These are phyloP conservation scores for Phytophthora citricola DNA, from an alignment of 352 stramenopile species.

Conservation along the genomic window DNA sequence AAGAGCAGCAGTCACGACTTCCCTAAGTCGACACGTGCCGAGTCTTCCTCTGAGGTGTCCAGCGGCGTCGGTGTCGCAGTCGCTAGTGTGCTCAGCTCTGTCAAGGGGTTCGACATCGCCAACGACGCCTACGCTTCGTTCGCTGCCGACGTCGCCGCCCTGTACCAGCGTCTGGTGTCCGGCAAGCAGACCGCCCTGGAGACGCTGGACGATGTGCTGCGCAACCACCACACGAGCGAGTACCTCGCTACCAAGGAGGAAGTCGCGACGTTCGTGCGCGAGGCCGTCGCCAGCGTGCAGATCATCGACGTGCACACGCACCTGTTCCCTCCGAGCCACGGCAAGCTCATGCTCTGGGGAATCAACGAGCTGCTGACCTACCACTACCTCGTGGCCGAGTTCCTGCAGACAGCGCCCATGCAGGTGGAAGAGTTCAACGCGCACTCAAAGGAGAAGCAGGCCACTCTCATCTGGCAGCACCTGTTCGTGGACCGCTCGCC, in stretches of 20 bases:
- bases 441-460: constrained; percentile 80
- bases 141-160: constrained; percentile 49
- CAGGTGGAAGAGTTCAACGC: constrained; percentile 85
- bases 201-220: constrained; percentile 43
- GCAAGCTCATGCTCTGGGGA: constrained; percentile 91
- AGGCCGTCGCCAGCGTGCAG: constrained; percentile 44
- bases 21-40: constrained; percentile 36
- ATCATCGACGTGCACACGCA: constrained; percentile 90
- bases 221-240: constrained; percentile 49
- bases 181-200: constrained; percentile 45
- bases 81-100: constrained; percentile 43
- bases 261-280: constrained; percentile 40
- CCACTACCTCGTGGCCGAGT: constrained; percentile 96
- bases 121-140: constrained; percentile 48
- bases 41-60: constrained; percentile 40
- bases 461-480: constrained; percentile 90
- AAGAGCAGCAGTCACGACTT: constrained; percentile 50
- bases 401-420: constrained; percentile 89
- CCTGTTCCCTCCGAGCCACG: constrained; percentile 91
- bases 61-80: constrained; percentile 49
- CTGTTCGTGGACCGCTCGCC: constrained; percentile 91
- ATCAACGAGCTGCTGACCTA: constrained; percentile 96
- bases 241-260: constrained; percentile 43
- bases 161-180: constrained; percentile 64
- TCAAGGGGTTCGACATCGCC: constrained; percentile 51